Evolutionary conservation across 306 rosid species (phyloP).

Genomic region (Trifolium repens): DNA sequence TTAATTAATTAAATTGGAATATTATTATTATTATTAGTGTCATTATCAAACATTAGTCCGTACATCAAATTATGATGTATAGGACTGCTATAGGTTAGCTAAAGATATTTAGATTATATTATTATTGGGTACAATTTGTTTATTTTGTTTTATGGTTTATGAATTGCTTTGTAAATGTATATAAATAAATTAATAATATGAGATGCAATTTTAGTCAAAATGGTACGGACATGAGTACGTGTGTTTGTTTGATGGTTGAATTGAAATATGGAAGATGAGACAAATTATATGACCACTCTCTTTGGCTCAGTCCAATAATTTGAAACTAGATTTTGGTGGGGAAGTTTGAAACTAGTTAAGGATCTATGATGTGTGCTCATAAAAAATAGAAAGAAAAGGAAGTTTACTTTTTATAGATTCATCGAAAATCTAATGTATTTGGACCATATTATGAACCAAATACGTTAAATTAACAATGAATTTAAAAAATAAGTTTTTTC

Average conservation of each 20-base stretch:
- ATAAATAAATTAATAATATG: neutral
- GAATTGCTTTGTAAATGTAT: neutral
- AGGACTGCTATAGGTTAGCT: slow-evolving; percentile 33
- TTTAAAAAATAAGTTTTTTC: no score
- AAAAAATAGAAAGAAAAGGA: no score
- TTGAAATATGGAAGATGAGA: neutral
- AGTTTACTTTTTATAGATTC: no score
- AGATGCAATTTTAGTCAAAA: neutral
- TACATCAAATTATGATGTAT: slow-evolving; percentile 9
- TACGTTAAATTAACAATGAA: no score
- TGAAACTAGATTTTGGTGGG: no score
- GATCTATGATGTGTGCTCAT: no score
- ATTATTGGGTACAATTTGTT: neutral
- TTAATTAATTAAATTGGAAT: slow-evolving; percentile 1
- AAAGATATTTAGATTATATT: slow-evolving; percentile 7
- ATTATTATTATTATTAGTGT: slow-evolving; percentile 18
- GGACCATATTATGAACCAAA: no score
- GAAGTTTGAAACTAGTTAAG: no score
- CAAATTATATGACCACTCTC: neutral
- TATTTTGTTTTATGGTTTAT: neutral
- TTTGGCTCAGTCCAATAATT: neutral
- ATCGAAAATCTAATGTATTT: no score
- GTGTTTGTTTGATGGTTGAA: neutral
- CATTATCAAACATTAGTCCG: neutral
- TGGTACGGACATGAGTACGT: slow-evolving; percentile 13